Evolutionary conservation across 352 stramenopile genomes (phyloP).

Genomic region (Phytophthora pistaciae): DNA sequence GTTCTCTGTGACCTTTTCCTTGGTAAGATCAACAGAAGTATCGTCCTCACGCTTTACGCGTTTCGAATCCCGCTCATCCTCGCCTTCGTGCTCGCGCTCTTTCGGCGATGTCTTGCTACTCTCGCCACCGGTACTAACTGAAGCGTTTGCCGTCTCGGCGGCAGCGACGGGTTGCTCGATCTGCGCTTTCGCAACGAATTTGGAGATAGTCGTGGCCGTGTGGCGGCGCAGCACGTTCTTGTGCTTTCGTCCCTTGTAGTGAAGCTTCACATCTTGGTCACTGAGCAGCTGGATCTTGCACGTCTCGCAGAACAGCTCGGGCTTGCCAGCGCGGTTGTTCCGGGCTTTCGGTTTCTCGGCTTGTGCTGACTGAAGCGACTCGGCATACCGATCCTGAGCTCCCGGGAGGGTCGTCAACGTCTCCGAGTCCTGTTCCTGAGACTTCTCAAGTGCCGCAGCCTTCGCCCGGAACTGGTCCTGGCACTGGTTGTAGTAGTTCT

Average conservation of each 20-base stretch:
- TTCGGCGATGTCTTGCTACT: constrained; percentile 12
- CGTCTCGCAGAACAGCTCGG: constrained; percentile 70
- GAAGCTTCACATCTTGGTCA: constrained; percentile 76
- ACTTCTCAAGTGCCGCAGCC: constrained; percentile 40
- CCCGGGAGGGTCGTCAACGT: constrained; percentile 43
- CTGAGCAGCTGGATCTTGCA: constrained; percentile 81
- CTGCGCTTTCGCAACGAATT: constrained; percentile 47
- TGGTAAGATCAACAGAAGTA: not conserved
- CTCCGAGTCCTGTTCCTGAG: constrained; percentile 20
- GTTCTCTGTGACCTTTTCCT: not conserved
- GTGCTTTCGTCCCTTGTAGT: constrained; percentile 85
- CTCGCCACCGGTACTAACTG: not conserved
- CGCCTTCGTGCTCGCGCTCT: constrained; percentile 23
- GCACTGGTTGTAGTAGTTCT: constrained; percentile 64
- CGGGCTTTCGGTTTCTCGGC: constrained; percentile 16
- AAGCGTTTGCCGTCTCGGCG: not conserved
- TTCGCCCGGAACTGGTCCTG: constrained; percentile 61
- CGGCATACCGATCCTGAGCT: constrained; percentile 46
- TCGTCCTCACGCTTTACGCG: constrained; percentile 35
- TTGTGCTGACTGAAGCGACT: constrained; percentile 21
- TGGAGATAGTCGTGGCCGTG: constrained; percentile 59
- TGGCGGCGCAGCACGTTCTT: constrained; percentile 77
- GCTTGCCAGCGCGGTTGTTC: constrained; percentile 36
- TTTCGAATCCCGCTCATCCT: constrained; percentile 32
- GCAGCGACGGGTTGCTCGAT: constrained; percentile 15